Percentiles rank a stretch among this genome's conserved stretches.
Evolutionary conservation across 1,284 basidiomycete species (phyloP).

Genomic region (Papiliotrema nemorosa): DNA sequence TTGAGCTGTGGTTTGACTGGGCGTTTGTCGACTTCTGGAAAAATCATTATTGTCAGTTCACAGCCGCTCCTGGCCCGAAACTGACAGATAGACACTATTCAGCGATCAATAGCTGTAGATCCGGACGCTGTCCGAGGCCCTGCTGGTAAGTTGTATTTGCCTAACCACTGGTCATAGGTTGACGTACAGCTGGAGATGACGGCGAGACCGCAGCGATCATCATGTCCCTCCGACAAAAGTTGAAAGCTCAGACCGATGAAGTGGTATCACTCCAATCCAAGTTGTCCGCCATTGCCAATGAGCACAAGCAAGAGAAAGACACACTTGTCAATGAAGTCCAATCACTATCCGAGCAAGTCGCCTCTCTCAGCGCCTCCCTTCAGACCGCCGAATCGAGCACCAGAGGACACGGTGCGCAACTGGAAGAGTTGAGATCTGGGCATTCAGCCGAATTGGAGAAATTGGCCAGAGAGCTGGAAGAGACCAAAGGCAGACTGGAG

Average conservation of each 20-base stretch:
- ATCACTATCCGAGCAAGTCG: constrained; percentile 41
- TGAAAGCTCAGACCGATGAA: constrained; percentile 72
- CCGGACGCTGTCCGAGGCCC: constrained; percentile 50
- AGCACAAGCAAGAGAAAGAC: constrained; percentile 49
- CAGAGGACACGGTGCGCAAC: constrained; percentile 18
- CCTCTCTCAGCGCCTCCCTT: constrained; percentile 27
- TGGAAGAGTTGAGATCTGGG: constrained; percentile 28
- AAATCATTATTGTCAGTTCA: constrained; percentile 78
- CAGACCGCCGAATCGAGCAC: constrained; percentile 16
- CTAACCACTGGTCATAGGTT: not conserved
- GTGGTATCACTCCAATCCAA: constrained; percentile 47
- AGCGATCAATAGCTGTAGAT: constrained; percentile 54
- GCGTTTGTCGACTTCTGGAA: constrained; percentile 99
- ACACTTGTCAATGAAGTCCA: constrained; percentile 52
- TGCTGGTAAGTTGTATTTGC: constrained; percentile 28
- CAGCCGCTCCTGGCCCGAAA: not conserved
- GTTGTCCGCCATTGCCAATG: constrained; percentile 29
- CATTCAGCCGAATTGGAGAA: constrained; percentile 26
- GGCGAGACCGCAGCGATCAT: constrained; percentile 75
- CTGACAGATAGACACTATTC: constrained; percentile 51
- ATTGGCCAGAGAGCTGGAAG: constrained; percentile 3
- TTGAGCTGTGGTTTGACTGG: constrained; percentile 98
- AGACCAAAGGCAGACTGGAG: not conserved
- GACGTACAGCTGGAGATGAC: constrained; percentile 57
- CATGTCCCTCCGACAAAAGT: constrained; percentile 71